Evolutionary conservation across 257 asterid genomes (phyloP).

Genomic region (Penstemon barbatus): DNA sequence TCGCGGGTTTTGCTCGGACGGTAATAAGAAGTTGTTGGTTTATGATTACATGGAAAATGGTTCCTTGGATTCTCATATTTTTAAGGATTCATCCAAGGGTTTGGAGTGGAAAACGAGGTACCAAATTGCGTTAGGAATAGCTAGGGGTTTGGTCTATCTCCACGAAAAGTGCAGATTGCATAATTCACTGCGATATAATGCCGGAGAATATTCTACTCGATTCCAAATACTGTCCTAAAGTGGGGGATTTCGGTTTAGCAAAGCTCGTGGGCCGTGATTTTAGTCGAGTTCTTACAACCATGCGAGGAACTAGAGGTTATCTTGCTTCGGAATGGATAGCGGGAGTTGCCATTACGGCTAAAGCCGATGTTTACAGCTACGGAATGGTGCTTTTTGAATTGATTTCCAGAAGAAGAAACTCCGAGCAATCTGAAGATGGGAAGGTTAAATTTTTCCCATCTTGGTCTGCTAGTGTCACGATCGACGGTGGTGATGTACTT

Average conservation of each 20-base stretch:
- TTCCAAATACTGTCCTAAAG: conserved; percentile 38
- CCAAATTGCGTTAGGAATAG: conserved; percentile 43
- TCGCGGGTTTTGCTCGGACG: conserved; percentile 51
- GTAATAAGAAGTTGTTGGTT: conserved; percentile 40
- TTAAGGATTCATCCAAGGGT: conserved; percentile 25
- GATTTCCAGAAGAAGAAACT: conserved; percentile 49
- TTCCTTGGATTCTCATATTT: conserved; percentile 45
- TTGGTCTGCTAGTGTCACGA: conserved; percentile 25
- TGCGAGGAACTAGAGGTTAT: conserved; percentile 51
- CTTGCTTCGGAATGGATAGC: conserved; percentile 55
- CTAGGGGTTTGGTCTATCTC: conserved; percentile 49
- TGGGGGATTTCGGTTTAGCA: conserved; percentile 50
- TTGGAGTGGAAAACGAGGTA: conserved; percentile 46
- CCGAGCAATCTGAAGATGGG: conserved; percentile 35
- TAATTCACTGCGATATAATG: conserved; percentile 54
- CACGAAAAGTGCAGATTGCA: conserved; percentile 58
- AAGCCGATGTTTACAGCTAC: conserved; percentile 51
- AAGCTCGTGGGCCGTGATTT: conserved; percentile 55
- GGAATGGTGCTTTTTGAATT: conserved; percentile 56
- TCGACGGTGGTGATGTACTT: conserved; percentile 39
- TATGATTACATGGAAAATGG: conserved; percentile 49
- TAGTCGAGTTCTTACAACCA: conserved; percentile 47
- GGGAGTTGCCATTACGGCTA: conserved; percentile 47
- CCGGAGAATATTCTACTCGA: conserved; percentile 50
- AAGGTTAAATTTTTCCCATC: conserved; percentile 38